These are phyloP conservation scores for Alternaria triticimaculans DNA, from an alignment of 2,329 filamentous ascomycete species.

Conservation along the genomic window DNA sequence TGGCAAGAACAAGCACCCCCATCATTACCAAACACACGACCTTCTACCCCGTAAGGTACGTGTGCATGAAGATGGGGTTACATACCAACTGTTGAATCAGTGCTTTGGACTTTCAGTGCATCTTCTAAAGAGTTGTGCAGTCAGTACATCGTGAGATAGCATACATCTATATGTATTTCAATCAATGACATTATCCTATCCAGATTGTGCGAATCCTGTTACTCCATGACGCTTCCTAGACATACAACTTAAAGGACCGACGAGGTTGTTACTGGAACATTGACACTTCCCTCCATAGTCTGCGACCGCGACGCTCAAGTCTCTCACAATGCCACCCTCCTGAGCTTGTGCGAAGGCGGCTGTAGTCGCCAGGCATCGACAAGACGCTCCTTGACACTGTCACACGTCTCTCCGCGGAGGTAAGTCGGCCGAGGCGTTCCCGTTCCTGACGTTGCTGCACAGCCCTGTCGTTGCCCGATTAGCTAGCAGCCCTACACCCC, in stretches of 20 bases:
- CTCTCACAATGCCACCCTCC: slow-evolving; percentile 14
- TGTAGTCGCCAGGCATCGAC: slow-evolving; percentile 2
- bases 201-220: not conserved
- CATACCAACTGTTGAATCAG: slow-evolving; percentile 47
- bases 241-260: slow-evolving; percentile 16
- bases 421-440: slow-evolving; percentile 12
- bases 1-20: slow-evolving; percentile 65
- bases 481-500: slow-evolving; percentile 13
- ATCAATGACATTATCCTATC: slow-evolving; percentile 8
- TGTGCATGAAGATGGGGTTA: slow-evolving; percentile 71
- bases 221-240: slow-evolving; percentile 14
- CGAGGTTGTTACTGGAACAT: slow-evolving; percentile 24
- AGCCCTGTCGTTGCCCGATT: slow-evolving; percentile 12
- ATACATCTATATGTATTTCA: not conserved
- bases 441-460: slow-evolving; percentile 10
- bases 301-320: not conserved
- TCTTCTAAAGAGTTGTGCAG: not conserved
- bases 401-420: slow-evolving; percentile 31
- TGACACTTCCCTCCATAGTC: slow-evolving; percentile 1
- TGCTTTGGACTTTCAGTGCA: slow-evolving; percentile 1
- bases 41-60: slow-evolving; percentile 58
- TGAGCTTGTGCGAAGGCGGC: slow-evolving; percentile 37
- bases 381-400: slow-evolving; percentile 34
- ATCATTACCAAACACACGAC: slow-evolving; percentile 72
- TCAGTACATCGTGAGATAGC: not conserved